Percentiles rank a stretch among this genome's conserved stretches.
These are phyloP conservation scores for Alternaria gansuensis DNA, from an alignment of 2,329 filamentous ascomycete genomes.

Conservation along the genomic window DNA sequence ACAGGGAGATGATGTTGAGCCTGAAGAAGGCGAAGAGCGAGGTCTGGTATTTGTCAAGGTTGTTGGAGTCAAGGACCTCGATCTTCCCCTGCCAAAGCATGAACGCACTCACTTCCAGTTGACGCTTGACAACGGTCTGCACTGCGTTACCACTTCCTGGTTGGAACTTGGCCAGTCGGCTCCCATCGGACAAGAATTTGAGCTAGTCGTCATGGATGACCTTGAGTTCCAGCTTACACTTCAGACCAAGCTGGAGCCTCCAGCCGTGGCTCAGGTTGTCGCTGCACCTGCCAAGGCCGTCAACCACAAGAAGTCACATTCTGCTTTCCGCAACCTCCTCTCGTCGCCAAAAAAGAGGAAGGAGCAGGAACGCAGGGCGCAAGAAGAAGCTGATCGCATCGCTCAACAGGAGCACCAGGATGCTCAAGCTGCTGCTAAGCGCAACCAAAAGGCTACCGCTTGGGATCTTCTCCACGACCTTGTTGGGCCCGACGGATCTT, in stretches of 20 bases:
- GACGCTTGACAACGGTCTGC: constrained; percentile 96
- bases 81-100: constrained; percentile 90
- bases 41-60: constrained; percentile 97
- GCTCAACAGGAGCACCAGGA: constrained; percentile 58
- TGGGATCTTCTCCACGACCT: constrained; percentile 90
- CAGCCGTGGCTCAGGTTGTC: constrained; percentile 60
- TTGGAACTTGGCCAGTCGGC: constrained; percentile 90
- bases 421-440: constrained; percentile 59
- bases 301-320: constrained; percentile 76
- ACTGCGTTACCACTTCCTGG: constrained; percentile 97
- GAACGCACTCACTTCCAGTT: constrained; percentile 90
- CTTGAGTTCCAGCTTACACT: constrained; percentile 98
- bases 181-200: constrained; percentile 97
- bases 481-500: constrained; percentile 90
- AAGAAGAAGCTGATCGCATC: constrained; percentile 80
- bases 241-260: constrained; percentile 90
- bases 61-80: constrained; percentile 95
- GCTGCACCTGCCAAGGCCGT: constrained; percentile 68
- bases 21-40: constrained; percentile 83
- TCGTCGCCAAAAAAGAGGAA: constrained; percentile 96
- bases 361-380: constrained; percentile 85
- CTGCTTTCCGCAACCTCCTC: constrained; percentile 81
- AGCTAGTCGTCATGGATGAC: constrained; percentile 94
- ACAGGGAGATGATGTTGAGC: constrained; percentile 69
- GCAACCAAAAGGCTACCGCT: constrained; percentile 70